Percentiles rank a stretch among this genome's conserved stretches.
These are phyloP conservation scores for Dactylellina sp. DNA, from an alignment of 2,329 filamentous ascomycete genomes.

Conservation along the genomic window DNA sequence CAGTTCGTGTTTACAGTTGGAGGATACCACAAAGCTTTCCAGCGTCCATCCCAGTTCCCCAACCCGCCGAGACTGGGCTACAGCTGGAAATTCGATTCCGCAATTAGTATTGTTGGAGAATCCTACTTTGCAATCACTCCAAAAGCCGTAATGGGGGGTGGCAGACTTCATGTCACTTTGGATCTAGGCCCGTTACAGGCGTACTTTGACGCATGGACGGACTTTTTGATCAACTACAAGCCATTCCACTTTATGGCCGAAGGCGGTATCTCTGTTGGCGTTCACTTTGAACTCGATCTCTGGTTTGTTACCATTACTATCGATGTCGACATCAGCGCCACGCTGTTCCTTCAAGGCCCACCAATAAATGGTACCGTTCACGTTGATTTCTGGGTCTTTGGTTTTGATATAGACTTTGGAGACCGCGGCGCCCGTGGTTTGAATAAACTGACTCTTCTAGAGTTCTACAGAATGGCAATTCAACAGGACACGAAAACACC, in stretches of 20 bases:
- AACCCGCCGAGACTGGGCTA: constrained; percentile 64
- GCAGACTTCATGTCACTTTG: constrained; percentile 61
- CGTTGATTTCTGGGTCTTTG: constrained; percentile 60
- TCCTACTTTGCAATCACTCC: constrained; percentile 67
- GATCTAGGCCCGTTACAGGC: constrained; percentile 62
- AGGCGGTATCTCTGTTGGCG: constrained; percentile 56
- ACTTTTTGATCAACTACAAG: constrained; percentile 65
- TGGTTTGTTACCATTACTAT: constrained; percentile 51
- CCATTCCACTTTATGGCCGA: constrained; percentile 63
- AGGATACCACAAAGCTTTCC: constrained; percentile 65
- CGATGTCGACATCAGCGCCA: constrained; percentile 53
- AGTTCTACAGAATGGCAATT: constrained; percentile 25
- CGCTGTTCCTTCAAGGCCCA: constrained; percentile 50
- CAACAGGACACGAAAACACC: constrained; percentile 25
- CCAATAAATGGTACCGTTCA: constrained; percentile 58
- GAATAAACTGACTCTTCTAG: constrained; percentile 12
- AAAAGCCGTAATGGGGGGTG: constrained; percentile 65
- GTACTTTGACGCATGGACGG: constrained; percentile 63
- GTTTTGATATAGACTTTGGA: constrained; percentile 59
- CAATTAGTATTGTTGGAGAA: constrained; percentile 63
- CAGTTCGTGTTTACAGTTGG: constrained; percentile 64
- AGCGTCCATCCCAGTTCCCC: constrained; percentile 62
- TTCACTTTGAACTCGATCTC: constrained; percentile 52
- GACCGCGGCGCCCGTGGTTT: not conserved
- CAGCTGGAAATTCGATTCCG: constrained; percentile 62